Evolutionary conservation across 495 filamentous ascomycete species (phyloP).

Genomic region (Tirmania nivea): DNA sequence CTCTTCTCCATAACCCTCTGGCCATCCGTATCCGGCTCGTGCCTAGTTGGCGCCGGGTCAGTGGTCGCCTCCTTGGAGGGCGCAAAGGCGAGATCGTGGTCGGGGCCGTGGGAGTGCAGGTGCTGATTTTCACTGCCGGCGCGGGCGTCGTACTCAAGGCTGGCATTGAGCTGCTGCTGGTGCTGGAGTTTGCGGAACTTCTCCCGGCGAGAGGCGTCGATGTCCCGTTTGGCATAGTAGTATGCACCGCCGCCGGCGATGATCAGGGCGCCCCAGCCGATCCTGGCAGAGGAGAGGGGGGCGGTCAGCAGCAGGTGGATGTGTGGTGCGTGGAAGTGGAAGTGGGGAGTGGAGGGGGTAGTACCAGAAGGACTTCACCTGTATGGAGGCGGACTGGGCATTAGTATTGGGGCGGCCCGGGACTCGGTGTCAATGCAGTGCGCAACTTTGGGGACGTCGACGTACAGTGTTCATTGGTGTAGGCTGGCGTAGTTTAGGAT

Average conservation of each 20-base stretch:
- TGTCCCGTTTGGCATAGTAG: slow-evolving; percentile 83
- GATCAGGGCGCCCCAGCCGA: slow-evolving; percentile 72
- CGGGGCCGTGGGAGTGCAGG: slow-evolving; percentile 52
- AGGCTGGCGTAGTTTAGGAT: no score
- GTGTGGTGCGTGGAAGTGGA: background rate
- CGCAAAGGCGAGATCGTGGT: slow-evolving; percentile 40
- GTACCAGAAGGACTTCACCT: slow-evolving; percentile 44
- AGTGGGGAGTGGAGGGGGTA: background rate
- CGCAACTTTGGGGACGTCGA: no score
- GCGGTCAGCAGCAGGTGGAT: background rate
- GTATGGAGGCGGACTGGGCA: background rate
- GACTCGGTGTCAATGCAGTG: no score
- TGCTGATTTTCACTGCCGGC: slow-evolving; percentile 21
- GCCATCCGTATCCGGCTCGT: slow-evolving; percentile 51
- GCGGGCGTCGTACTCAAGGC: slow-evolving; percentile 23
- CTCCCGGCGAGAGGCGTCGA: slow-evolving; percentile 64
- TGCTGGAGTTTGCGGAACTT: slow-evolving; percentile 45
- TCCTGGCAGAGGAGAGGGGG: slow-evolving; percentile 25
- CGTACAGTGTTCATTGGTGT: no score
- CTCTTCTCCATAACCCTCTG: slow-evolving; percentile 55
- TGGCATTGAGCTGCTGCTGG: slow-evolving; percentile 34
- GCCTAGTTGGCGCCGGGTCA: slow-evolving; percentile 73
- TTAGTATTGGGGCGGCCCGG: no score
- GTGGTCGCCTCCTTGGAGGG: slow-evolving; percentile 58
- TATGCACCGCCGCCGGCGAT: slow-evolving; percentile 78